phyloP scores from a whole-genome alignment of 495 filamentous ascomycete genomes.

The Penicillium argentinense region DNA sequence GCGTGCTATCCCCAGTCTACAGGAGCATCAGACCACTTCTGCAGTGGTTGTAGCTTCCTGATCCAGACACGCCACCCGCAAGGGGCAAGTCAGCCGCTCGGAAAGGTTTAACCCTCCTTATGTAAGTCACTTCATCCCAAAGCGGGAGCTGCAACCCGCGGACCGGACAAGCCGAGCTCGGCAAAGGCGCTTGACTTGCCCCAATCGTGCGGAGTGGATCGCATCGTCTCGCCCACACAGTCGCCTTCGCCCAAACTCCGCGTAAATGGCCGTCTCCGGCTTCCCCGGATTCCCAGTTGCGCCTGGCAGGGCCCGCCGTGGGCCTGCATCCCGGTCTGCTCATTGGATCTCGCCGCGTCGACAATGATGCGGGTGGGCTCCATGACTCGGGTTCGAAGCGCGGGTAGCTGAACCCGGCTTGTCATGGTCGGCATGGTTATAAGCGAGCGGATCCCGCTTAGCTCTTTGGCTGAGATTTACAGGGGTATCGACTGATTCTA shows the following conservation, averaged over 20 bases:
- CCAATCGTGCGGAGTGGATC: not conserved
- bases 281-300: constrained; percentile 4
- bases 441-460: constrained; percentile 1
- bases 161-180: not conserved
- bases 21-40: too few relatives aligned
- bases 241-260: not conserved
- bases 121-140: not conserved
- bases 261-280: constrained; percentile 3
- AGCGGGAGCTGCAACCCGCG: not conserved
- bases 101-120: not conserved
- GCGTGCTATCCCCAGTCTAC: not conserved
- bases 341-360: constrained; percentile 1
- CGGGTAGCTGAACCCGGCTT: not conserved
- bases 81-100: not conserved
- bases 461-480: not conserved
- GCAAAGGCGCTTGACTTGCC: not conserved
- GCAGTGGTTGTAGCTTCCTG: not conserved
- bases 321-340: not conserved
- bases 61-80: not conserved
- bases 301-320: constrained; percentile 3
- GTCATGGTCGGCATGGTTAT: not conserved
- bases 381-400: not conserved
- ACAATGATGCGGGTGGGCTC: constrained; percentile 4
- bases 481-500: not conserved
- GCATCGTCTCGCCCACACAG: not conserved